Evolutionary conservation across 1,284 basidiomycete genomes (phyloP).

Genomic region (Fomitopsis pinicola): DNA sequence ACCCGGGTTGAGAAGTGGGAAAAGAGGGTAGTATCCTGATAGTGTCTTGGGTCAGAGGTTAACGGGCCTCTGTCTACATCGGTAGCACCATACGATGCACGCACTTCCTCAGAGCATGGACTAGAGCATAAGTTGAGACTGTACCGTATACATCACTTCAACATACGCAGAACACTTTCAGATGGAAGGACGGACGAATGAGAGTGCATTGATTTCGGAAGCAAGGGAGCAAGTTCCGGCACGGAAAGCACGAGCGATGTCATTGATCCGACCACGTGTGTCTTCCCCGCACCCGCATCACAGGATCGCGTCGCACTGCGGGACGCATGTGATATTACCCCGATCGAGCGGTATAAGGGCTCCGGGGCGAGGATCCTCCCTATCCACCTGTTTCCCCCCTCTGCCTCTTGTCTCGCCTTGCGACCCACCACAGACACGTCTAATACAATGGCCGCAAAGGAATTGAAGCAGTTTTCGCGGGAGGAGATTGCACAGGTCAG

Average conservation of each 20-base stretch:
- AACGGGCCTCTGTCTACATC: background rate
- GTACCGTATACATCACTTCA: too few relatives aligned
- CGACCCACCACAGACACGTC: background rate
- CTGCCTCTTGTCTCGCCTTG: background rate
- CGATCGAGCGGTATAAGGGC: background rate
- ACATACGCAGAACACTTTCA: too few relatives aligned
- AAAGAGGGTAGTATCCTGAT: too few relatives aligned
- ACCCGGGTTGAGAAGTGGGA: background rate
- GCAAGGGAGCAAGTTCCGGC: background rate
- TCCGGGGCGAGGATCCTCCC: background rate
- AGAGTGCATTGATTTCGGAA: too few relatives aligned
- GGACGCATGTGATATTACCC: background rate
- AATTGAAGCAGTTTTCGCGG: conserved; percentile 42
- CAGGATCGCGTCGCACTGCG: background rate
- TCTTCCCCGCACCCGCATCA: background rate
- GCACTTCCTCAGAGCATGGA: too few relatives aligned
- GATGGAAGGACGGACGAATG: too few relatives aligned
- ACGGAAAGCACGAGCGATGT: background rate
- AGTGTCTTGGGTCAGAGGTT: too few relatives aligned
- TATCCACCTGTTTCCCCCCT: background rate
- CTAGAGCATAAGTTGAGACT: too few relatives aligned
- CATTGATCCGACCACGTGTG: background rate
- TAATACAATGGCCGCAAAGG: conserved; percentile 37
- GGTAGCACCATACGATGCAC: background rate
- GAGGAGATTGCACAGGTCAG: conserved; percentile 54